Evolutionary conservation across 331 rosid species (phyloP).

Genomic region (Phaseolus coccineus): DNA sequence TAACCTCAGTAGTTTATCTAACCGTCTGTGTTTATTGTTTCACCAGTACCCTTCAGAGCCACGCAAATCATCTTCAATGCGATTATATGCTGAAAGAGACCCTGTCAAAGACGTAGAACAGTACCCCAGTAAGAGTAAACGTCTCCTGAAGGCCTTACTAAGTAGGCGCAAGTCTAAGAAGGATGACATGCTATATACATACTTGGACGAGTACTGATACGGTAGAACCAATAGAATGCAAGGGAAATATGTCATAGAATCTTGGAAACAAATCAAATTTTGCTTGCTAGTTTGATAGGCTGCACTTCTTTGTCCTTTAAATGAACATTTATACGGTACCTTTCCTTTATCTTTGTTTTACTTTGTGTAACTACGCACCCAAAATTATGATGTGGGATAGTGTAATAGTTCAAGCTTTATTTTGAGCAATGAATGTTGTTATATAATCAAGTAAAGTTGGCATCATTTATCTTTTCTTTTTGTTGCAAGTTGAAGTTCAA

Average conservation of each 20-base stretch:
- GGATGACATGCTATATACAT: conserved; percentile 91
- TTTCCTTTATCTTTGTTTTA: not conserved
- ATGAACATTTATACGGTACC: conserved; percentile 37
- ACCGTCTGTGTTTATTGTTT: conserved; percentile 38
- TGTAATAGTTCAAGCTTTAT: conserved; percentile 39
- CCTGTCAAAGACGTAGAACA: conserved; percentile 77
- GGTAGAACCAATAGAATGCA: conserved; percentile 34
- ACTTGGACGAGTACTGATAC: conserved; percentile 90
- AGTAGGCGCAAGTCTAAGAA: conserved; percentile 98
- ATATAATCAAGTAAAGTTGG: conserved; percentile 48
- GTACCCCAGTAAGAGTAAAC: conserved; percentile 86
- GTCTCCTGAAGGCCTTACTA: conserved; percentile 90
- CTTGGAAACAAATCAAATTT: conserved; percentile 49
- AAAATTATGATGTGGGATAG: conserved; percentile 33
- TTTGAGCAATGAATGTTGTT: conserved; percentile 37
- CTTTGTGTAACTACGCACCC: conserved; percentile 24
- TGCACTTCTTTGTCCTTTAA: conserved; percentile 29
- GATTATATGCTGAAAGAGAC: conserved; percentile 78
- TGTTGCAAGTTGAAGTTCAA: conserved; percentile 4
- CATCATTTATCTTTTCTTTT: conserved; percentile 17
- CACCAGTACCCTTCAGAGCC: conserved; percentile 94
- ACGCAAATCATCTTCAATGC: conserved; percentile 91
- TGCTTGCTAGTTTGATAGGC: conserved; percentile 43
- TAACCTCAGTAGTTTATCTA: conserved; percentile 20
- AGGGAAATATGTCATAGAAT: conserved; percentile 50